Conservation (phyloP, 2,329 filamentous ascomycete species). For the Colletotrichum scovillei region DNA sequence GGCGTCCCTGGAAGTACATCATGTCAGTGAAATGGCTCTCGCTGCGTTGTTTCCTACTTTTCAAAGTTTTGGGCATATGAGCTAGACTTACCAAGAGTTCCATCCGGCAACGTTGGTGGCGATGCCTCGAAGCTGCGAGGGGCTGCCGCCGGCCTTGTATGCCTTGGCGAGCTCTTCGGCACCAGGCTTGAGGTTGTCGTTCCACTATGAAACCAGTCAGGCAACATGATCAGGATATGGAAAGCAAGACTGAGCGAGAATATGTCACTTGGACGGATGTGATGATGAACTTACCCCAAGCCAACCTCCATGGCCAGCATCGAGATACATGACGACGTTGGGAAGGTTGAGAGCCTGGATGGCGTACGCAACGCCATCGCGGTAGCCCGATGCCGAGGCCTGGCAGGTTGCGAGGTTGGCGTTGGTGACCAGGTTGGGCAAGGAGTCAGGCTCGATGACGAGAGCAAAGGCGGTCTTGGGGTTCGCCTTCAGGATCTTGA, state of each 20-base stretch:
- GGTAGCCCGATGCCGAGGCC: conserved; percentile 64
- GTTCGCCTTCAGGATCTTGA: conserved; percentile 62
- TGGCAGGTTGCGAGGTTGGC: conserved; percentile 64
- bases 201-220: conserved; percentile 50
- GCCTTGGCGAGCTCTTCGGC: conserved; percentile 52
- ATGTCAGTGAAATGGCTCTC: background rate
- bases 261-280: background rate
- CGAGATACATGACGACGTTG: conserved; percentile 73
- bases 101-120: conserved; percentile 54
- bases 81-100: conserved; percentile 48
- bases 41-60: background rate
- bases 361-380: conserved; percentile 66
- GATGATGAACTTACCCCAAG: conserved; percentile 53
- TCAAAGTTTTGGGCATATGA: background rate
- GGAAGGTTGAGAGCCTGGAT: conserved; percentile 65
- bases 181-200: conserved; percentile 61
- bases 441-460: conserved; percentile 69
- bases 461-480: conserved; percentile 59
- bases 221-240: background rate
- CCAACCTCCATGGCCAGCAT: conserved; percentile 74
- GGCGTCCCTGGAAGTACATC: conserved; percentile 39
- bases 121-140: conserved; percentile 51
- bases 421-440: conserved; percentile 74
- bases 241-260: background rate
- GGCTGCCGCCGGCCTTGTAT: conserved; percentile 50